Evolutionary conservation across 2,329 filamentous ascomycete species (phyloP), one percentile per base, ranked within the genome.

Genomic region (Neofusicoccum sp.): DNA sequence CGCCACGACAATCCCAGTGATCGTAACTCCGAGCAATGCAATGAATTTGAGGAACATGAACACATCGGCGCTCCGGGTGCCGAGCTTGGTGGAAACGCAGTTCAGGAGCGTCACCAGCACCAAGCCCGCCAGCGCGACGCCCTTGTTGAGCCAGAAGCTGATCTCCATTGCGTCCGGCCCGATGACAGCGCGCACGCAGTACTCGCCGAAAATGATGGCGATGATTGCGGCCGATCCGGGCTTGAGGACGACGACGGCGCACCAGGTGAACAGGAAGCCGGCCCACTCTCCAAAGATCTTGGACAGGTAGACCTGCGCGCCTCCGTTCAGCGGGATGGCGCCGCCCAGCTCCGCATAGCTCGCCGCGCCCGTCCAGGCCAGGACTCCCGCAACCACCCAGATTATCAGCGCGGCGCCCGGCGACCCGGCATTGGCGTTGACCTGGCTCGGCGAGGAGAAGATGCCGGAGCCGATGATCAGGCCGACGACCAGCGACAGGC

Each of bases 41-140:
- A 96, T 80, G 72, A 99, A 97, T 75, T 99, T 99, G 75, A 98
- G 82, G 71, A 99, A 91, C 91, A 99, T 96, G 76, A 99, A 92
- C 69, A 91, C 76, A 73, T 99, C 93, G 60, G 96, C 93, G 71
- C 95, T 86, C 51, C 91, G 83, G 3, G 92, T 96, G 43, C 91
- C 93, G 41, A 97, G 79, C 68, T 88, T 89, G 3, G 95, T 99
- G 3, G 93, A 97, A 20, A 97, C 79, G 75, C 91, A 96, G 76
- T 98, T 99, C 68, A 98, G 74, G 49, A 91, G 79, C 0, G 92
- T 97, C 60, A 98, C 90, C 2, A 86, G 33, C 3, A 89, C 74
- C 36, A 99, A 78, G 2, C 90, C 93, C 6, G 85, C 79, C 62
- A 98, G 75, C 1, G 93, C 95, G 33, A 97, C 90, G 2, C 82